Evolutionary conservation across 805 yeast species (phyloP).

Genomic region (Candida bentonensis): DNA sequence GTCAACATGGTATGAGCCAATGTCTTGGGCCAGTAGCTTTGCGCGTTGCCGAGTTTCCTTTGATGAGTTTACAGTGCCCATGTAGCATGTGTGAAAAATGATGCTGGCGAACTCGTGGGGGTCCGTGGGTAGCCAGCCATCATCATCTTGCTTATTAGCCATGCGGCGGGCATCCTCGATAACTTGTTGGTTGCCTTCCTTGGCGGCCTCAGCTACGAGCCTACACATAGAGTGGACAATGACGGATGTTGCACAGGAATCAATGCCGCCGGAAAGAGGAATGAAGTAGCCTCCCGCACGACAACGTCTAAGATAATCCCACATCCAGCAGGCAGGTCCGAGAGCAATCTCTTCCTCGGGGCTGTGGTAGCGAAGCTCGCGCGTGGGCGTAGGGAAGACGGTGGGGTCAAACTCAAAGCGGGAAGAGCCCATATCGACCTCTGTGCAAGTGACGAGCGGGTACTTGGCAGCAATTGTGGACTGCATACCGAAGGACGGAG

Average conservation of each 20-base stretch:
- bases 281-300: conserved; percentile 82
- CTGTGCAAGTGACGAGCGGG: conserved; percentile 12
- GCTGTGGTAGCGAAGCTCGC: conserved; percentile 44
- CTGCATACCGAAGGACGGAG: conserved; percentile 64
- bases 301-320: conserved; percentile 94
- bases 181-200: conserved; percentile 60
- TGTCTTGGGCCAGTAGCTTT: conserved; percentile 50
- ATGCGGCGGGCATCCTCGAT: conserved; percentile 59
- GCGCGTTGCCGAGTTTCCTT: conserved; percentile 76
- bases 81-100: conserved; percentile 79
- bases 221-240: conserved; percentile 92
- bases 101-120: conserved; percentile 64
- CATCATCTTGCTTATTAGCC: conserved; percentile 35
- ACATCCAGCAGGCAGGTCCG: conserved; percentile 99
- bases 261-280: conserved; percentile 95
- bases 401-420: conserved; percentile 37
- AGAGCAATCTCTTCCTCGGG: conserved; percentile 96
- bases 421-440: conserved; percentile 8
- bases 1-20: conserved; percentile 86
- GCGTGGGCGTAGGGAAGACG: conserved; percentile 41
- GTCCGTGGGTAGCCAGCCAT: conserved; percentile 51
- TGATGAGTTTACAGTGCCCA: conserved; percentile 95
- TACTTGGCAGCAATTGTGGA: conserved; percentile 22
- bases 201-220: conserved; percentile 57
- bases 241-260: conserved; percentile 93